Base-by-base conservation (phyloP, 2,329 filamentous ascomycete species). In the Dactylellina sp. region DNA sequence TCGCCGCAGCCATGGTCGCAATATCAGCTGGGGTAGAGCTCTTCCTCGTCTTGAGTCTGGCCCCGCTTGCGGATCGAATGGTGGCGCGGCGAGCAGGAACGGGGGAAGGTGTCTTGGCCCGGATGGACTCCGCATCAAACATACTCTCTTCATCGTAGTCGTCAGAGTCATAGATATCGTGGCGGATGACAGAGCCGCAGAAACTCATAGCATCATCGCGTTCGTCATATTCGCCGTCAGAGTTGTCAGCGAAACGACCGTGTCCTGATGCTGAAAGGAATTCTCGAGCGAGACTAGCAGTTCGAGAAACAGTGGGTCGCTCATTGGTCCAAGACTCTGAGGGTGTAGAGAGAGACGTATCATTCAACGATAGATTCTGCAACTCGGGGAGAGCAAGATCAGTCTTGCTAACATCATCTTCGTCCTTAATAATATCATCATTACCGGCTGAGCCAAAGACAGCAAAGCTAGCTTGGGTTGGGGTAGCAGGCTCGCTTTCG, bases 21-120 rank as follows among this genome's bases (percentile, higher is more conserved):
- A 94, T 83, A 80, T 98, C 94, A 0, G 92, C 89, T 1, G 93
- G 93, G 0, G 93, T 96, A 40, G 92, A 88, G 1, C 94, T 97
- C 14, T 92, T 88, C 35, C 94, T 87, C 0, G 93, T 95, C 84
- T 96, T 97, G 42, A 98, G 85, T 81, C 89, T 92, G 9, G 91
- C 92, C 6, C 92, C 91, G 20, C 91, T 89, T 7, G 93, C 91
- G 1, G 83, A 81, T 81, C 94, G 95, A 82, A 98, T 93, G 0
- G 94, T 97, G 2, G 94, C 92, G 52, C 92, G 83, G 50, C 89
- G 87, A 78, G 96, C 93, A 0, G 94, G 93, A 68, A 98, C 88
- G 37, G 84, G 85, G 1, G 88, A 88, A 0, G 88, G 77, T 4
- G 78, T 72, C 50, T 47, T 70, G 16, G 52, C 35, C 22, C 74